These are phyloP conservation scores for Thymus mandschuricus DNA, from an alignment of 257 asterid species.

Conservation along the genomic window DNA sequence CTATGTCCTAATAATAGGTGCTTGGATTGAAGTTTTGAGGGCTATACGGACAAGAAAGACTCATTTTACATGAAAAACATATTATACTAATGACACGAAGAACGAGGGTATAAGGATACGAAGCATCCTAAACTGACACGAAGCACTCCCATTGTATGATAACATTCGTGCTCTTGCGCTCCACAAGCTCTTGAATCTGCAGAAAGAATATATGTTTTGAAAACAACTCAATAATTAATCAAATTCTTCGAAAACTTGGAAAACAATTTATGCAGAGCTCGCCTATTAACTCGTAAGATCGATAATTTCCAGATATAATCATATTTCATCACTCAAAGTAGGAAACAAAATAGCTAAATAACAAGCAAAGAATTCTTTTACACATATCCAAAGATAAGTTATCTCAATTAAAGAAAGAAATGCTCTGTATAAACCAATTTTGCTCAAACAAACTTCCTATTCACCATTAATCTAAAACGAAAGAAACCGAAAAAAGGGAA, in stretches of 20 bases:
- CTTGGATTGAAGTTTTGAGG: no score
- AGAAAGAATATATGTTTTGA: background rate
- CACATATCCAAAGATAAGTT: background rate
- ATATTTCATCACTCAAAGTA: background rate
- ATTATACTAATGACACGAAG: no score
- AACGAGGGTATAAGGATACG: slow-evolving; percentile 55
- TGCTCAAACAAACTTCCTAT: no score
- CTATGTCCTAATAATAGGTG: no score
- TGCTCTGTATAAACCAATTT: no score
- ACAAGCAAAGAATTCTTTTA: background rate
- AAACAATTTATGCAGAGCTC: no score
- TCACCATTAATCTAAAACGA: no score
- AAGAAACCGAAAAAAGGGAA: background rate
- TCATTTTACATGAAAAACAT: no score
- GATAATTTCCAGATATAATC: background rate
- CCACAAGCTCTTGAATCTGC: slow-evolving; percentile 87
- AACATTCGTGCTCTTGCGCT: slow-evolving; percentile 57
- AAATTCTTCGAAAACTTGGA: background rate
- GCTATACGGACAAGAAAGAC: no score
- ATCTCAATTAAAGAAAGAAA: background rate
- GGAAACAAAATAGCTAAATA: background rate
- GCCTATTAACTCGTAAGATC: background rate
- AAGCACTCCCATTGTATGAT: slow-evolving; percentile 91
- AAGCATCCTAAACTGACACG: slow-evolving; percentile 95
- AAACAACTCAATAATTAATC: background rate